Evolutionary conservation across 306 rosid genomes (phyloP).

Genomic region (Cucumis cinereus): DNA sequence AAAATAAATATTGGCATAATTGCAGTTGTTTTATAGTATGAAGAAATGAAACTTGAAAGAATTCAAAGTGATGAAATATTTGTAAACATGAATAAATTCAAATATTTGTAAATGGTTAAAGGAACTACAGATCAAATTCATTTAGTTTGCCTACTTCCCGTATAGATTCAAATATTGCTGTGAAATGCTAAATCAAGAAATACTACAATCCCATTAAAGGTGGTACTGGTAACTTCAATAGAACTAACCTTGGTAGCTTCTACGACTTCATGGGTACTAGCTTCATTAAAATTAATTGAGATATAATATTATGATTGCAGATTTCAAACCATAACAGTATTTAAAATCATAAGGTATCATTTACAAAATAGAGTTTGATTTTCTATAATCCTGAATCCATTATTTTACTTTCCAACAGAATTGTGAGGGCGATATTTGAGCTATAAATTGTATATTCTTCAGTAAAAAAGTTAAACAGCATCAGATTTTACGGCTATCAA

Average conservation of each 20-base stretch:
- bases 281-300: not conserved
- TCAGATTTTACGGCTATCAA: not conserved
- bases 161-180: not conserved
- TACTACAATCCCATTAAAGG: not conserved
- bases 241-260: not conserved
- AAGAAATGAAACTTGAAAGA: not conserved
- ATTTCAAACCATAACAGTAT: not conserved
- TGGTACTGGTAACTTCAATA: not conserved
- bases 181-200: not conserved
- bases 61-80: not conserved
- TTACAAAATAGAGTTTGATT: not conserved
- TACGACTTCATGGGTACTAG: not conserved
- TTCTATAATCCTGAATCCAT: not conserved
- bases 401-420: not conserved
- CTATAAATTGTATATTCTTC: not conserved
- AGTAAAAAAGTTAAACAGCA: not conserved
- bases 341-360: not conserved
- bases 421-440: not conserved
- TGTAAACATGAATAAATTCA: not conserved
- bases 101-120: not conserved
- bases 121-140: not conserved
- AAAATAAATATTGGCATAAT: not conserved
- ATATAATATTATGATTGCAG: not conserved
- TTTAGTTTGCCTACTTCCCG: not conserved
- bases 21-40: not conserved